These are phyloP conservation scores for Cladobotryum mycophilum DNA, from an alignment of 2,329 filamentous ascomycete genomes.

Conservation along the genomic window DNA sequence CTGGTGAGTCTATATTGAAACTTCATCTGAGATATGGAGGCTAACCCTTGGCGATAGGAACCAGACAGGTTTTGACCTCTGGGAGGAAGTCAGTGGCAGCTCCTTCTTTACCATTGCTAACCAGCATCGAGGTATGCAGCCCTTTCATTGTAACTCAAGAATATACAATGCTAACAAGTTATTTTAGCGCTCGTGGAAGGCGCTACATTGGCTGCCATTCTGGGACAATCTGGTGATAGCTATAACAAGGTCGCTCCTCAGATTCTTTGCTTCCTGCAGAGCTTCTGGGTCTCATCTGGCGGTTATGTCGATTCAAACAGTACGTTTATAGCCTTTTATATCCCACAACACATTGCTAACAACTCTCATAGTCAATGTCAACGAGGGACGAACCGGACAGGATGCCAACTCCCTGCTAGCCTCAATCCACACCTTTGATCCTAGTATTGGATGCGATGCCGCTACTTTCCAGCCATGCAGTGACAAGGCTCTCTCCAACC, in stretches of 20 bases:
- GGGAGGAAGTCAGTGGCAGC: slow-evolving; percentile 72
- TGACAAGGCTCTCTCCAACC: slow-evolving; percentile 62
- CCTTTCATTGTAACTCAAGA: not conserved
- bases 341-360: not conserved
- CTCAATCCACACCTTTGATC: slow-evolving; percentile 65
- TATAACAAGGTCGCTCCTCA: slow-evolving; percentile 63
- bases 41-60: slow-evolving; percentile 33
- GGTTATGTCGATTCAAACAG: slow-evolving; percentile 64
- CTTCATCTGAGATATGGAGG: not conserved
- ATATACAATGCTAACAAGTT: not conserved
- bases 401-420: slow-evolving; percentile 66
- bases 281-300: slow-evolving; percentile 59
- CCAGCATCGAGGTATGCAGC: slow-evolving; percentile 55
- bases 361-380: slow-evolving; percentile 41
- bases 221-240: slow-evolving; percentile 53
- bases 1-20: slow-evolving; percentile 39
- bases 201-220: slow-evolving; percentile 53
- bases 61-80: slow-evolving; percentile 64
- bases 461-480: slow-evolving; percentile 75
- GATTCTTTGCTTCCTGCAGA: slow-evolving; percentile 66
- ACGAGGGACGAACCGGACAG: slow-evolving; percentile 58
- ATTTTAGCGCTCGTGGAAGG: slow-evolving; percentile 56
- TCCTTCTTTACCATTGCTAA: slow-evolving; percentile 73
- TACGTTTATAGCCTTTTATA: slow-evolving; percentile 14
- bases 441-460: slow-evolving; percentile 57